Conservation (phyloP, 345 rosid genomes). For the Rubroshorea leprosula region DNA sequence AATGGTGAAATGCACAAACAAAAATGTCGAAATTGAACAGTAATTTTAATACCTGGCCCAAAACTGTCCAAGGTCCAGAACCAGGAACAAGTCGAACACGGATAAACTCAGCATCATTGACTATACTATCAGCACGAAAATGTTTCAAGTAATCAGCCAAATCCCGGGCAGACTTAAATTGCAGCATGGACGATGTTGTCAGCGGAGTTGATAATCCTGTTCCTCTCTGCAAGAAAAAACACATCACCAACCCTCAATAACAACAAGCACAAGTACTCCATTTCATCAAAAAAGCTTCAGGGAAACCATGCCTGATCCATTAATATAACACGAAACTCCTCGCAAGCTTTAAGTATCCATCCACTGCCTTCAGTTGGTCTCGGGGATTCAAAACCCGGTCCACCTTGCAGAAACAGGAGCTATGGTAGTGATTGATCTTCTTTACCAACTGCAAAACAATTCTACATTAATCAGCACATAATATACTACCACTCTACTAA, state of each 20-base stretch:
- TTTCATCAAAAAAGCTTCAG: conserved; percentile 4
- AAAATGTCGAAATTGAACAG: background rate
- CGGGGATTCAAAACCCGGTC: conserved; percentile 89
- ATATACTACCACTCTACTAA: too few relatives aligned
- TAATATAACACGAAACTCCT: conserved; percentile 81
- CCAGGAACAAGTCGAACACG: conserved; percentile 72
- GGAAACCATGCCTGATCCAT: conserved; percentile 71
- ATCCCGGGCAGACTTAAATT: conserved; percentile 53
- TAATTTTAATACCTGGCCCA: conserved; percentile 67
- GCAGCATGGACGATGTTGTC: conserved; percentile 79
- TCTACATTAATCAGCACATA: background rate
- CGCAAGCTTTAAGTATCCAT: conserved; percentile 79
- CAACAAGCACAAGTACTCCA: background rate
- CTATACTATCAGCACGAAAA: conserved; percentile 86
- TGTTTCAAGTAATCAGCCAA: conserved; percentile 62
- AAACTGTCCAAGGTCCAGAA: conserved; percentile 71
- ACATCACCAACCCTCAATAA: background rate
- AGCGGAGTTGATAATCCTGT: conserved; percentile 87
- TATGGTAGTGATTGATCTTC: conserved; percentile 75
- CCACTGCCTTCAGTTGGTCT: conserved; percentile 84
- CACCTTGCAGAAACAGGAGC: conserved; percentile 78
- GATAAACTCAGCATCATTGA: conserved; percentile 83
- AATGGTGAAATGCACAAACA: too few relatives aligned
- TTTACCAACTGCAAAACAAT: conserved; percentile 51
- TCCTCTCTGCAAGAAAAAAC: conserved; percentile 76